Evolutionary conservation across 2,329 filamentous ascomycete genomes (phyloP).

Genomic region (Fusarium brevicatenulatum): DNA sequence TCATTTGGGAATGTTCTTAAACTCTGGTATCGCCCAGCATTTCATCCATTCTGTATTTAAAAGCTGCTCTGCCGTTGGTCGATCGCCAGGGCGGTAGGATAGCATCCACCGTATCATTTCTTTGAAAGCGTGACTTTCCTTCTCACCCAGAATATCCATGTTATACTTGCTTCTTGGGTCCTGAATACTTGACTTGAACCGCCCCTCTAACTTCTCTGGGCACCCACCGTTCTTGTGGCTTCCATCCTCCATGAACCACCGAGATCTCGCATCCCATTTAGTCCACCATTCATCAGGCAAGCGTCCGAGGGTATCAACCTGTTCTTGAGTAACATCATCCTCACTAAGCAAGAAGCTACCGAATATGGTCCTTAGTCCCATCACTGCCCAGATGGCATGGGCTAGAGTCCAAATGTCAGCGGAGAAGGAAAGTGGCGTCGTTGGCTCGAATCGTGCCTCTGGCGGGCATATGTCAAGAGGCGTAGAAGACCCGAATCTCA

Average conservation of each 20-base stretch:
- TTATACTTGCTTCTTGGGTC: background rate
- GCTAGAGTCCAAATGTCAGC: conserved; percentile 55
- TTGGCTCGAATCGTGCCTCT: conserved; percentile 49
- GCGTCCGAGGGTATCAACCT: conserved; percentile 29
- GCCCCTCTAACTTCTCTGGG: background rate
- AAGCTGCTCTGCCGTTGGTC: conserved; percentile 10
- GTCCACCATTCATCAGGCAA: conserved; percentile 32
- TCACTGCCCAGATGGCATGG: conserved; percentile 49
- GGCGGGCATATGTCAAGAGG: conserved; percentile 46
- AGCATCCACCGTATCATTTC: conserved; percentile 23
- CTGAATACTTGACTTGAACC: conserved; percentile 14
- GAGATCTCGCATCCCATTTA: conserved; percentile 21
- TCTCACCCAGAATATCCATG: background rate
- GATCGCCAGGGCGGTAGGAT: background rate
- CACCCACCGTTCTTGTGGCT: background rate
- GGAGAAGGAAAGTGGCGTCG: conserved; percentile 46
- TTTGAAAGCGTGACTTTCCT: conserved; percentile 1
- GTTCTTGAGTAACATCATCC: conserved; percentile 25
- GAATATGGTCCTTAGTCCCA: conserved; percentile 38
- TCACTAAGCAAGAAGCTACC: background rate
- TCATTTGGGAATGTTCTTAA: accelerated
- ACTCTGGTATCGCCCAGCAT: conserved; percentile 3
- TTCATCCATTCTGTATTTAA: conserved; percentile 4
- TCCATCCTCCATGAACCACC: conserved; percentile 15
- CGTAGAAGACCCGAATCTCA: conserved; percentile 42